Base-by-base conservation (phyloP, 495 filamentous ascomycete genomes). In the Cercophora samala region DNA sequence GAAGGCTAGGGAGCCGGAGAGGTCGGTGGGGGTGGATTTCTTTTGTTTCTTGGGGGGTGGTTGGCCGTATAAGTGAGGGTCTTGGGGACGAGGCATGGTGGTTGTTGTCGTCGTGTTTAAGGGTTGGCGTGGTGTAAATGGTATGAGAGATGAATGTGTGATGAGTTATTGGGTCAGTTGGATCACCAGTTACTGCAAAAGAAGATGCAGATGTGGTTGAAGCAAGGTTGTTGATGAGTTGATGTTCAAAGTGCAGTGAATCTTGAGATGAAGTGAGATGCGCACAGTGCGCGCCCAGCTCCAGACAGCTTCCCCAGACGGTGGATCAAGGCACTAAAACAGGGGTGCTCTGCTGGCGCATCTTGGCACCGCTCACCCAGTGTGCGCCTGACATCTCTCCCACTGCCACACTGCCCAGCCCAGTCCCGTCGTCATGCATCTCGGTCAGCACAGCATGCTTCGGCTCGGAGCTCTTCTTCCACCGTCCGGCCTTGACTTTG, bases 1-100 rank as follows among this genome's bases (percentile, higher is more conserved):
- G 79, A 97, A 97, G 72, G 89, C 85, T 63, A 96, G 87, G 69
- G 87, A 90, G 64, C 89, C 89, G 23, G 91, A 87, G 58, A 91
- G 86, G 32, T 56, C 53, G 53, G 22, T 56, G 53, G 88, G 81
- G 58, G 89, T 85, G 65, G 87, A 83, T 63, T 80, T 83, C 66
- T 82, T 81, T 71, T 84, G 84, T 66, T 80, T 81, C 69, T 88
- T 91, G 25, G 85, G 77, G 22, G 87, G 87, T n/a, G 84, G 85
- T 46, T 87, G 82, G 65, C 92, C 91, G 80, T 97, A 97, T 37
- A 97, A 86, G 69, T 84, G 79, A 23, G 84, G 74, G 64, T 88
- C 84, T 71, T 85, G 82, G n/a, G 60, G 60, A 37, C 29, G 25
- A 2, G 85, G 73, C 86, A 89, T 88, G 19, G 52, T 77, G 58